A percentile compares a stretch with the other conserved stretches of the same genome.
Evolutionary conservation across 371 early-diverging fungal genomes (phyloP).

Genomic region (Apophysomyces variabilis): DNA sequence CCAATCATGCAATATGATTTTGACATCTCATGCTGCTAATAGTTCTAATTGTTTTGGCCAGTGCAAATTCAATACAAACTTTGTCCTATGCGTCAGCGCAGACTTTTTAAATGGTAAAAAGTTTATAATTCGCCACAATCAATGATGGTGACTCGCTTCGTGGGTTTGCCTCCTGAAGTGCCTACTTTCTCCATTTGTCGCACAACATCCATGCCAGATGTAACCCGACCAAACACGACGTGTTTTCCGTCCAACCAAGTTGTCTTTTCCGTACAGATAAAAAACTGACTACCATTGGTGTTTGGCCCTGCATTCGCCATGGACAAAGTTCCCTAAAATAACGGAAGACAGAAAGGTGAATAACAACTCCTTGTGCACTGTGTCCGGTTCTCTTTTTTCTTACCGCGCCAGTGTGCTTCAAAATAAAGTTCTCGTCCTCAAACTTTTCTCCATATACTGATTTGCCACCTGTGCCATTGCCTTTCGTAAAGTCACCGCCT

Average conservation of each 20-base stretch:
- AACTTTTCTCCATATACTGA: slow-evolving; percentile 95
- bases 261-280: slow-evolving; percentile 67
- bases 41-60: too few species aligned
- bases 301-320: slow-evolving; percentile 95
- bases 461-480: slow-evolving; percentile 94
- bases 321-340: slow-evolving; percentile 57
- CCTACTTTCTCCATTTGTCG: slow-evolving; percentile 74
- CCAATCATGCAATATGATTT: too few species aligned
- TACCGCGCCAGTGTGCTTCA: slow-evolving; percentile 90
- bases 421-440: slow-evolving; percentile 93
- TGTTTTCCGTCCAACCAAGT: slow-evolving; percentile 98
- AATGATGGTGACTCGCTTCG: slow-evolving; percentile 60
- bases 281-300: slow-evolving; percentile 98
- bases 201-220: slow-evolving; percentile 77
- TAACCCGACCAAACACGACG: slow-evolving; percentile 96
- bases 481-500: slow-evolving; percentile 95
- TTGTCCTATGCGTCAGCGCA: slow-evolving; percentile 15
- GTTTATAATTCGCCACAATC: slow-evolving; percentile 65
- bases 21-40: too few species aligned
- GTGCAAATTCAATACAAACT: too few species aligned
- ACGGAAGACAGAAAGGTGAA: slow-evolving; percentile 19
- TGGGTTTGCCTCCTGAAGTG: slow-evolving; percentile 59
- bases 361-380: neutral
- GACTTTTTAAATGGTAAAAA: too few species aligned
- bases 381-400: slow-evolving; percentile 9